Evolutionary conservation across 805 yeast genomes (phyloP), one percentile per base, ranked within the genome.

Genomic region (Hanseniaspora pseudoguilliermondii): DNA sequence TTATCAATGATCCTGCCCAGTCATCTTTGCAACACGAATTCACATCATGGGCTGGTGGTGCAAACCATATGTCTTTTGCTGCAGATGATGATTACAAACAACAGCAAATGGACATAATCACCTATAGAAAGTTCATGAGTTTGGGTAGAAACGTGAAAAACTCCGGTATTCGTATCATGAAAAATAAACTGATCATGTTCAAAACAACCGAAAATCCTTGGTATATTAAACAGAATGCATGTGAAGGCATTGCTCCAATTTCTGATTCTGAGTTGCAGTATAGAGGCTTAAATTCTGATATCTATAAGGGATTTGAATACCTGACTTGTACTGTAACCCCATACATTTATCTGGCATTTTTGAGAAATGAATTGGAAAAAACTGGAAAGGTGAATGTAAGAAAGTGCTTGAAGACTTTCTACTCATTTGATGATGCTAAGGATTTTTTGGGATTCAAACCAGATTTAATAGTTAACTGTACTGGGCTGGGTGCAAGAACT

Each of bases 1-100:
- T 81, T 29, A 53, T 53, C 3, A 53, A 53, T 29, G 56, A 53
- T 32, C 27, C 50, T 35, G 56, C 50, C 5, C 86, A 86, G 1
- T 83, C 84, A 1, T 86, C 82, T 54, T 63, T 70, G 34, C 73
- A 75, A 51, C 66, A 66, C 15, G 73, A 74, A 10, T 83, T 79
- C 63, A 75, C 85, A 2, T 80, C 84, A 0, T 86, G 87, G 3
- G 78, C 73, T 64, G 88, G 87, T 0, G 88, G 88, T 4, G 89
- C 87, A 47, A 79, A 82, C 61, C 83, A 87, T 86, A 73, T 71
- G 49, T 77, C 84, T 13, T 79, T 80, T 67, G 86, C 85, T 2
- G 42, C 61, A 1, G 57, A 59, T 1, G 69, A 70, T 4, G 79
- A 78, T 21, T 39, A 36, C 5, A 63, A 59, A 8, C 64, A 71